Evolutionary conservation across 1,139 yeast genomes (phyloP).

Genomic region (Diutina sp.): DNA sequence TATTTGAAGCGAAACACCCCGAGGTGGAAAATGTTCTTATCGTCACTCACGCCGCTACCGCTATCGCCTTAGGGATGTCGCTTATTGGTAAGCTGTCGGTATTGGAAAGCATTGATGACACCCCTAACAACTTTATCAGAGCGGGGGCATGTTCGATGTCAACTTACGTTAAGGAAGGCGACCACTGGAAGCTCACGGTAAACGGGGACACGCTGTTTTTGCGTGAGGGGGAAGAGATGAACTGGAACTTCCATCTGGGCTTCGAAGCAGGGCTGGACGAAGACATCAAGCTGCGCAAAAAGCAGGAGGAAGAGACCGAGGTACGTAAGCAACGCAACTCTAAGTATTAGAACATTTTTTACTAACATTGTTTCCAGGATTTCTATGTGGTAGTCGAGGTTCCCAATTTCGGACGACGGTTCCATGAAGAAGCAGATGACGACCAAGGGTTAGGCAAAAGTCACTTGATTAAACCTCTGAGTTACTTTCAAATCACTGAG

Average conservation of each 20-base stretch:
- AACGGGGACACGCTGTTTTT: constrained; percentile 63
- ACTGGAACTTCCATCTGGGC: constrained; percentile 35
- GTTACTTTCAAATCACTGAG: constrained; percentile 29
- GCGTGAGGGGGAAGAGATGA: constrained; percentile 77
- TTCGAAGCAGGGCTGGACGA: constrained; percentile 2
- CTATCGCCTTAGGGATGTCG: constrained; percentile 66
- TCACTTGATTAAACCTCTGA: constrained; percentile 21
- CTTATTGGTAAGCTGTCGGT: constrained; percentile 28
- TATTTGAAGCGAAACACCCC: constrained; percentile 40
- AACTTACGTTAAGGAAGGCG: constrained; percentile 13
- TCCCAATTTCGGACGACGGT: background rate
- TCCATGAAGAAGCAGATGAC: background rate
- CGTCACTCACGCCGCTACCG: constrained; percentile 77
- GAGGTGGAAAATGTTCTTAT: constrained; percentile 42
- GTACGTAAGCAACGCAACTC: constrained; percentile 2
- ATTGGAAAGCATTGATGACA: constrained; percentile 36
- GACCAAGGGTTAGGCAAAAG: background rate
- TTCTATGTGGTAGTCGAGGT: background rate
- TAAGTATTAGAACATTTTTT: background rate
- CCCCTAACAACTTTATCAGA: constrained; percentile 12
- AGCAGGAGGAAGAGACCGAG: constrained; percentile 3
- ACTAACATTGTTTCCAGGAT: constrained; percentile 1
- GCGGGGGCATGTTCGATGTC: constrained; percentile 38
- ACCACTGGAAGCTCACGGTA: constrained; percentile 39
- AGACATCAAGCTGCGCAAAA: constrained; percentile 2